Base-by-base conservation (phyloP, 164 flowering plant genomes). In the Vitis cinerea region DNA sequence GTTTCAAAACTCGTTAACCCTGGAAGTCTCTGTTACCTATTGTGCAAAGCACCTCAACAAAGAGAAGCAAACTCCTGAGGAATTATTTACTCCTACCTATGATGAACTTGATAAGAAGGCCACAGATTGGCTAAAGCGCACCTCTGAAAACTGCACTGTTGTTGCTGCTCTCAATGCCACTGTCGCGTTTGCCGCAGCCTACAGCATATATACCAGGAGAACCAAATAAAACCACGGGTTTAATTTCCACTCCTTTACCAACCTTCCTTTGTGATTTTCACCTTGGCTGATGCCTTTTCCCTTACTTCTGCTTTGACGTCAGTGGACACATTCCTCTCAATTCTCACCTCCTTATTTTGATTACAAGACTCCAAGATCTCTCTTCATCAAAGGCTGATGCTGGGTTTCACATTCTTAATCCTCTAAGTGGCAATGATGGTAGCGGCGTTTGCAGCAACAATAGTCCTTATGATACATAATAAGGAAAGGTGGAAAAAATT, bases 181-280 rank as follows among this genome's bases (percentile, higher is more conserved):
- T 0, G 77, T 77, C 1, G 75, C 75, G 23, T 74, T 78, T 58
- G 77, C 80, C 8, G 72, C 77, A 4, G 71, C 75, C 13, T 74
- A 74, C 66, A 78, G 71, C 12, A 67, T 23, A 23, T 23, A 23
- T 78, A 23, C 81, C 80, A 0, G 80, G 80, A 3, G 80, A 77
- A 5, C 50, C 70, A 3, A 13, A 77, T 15, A 2, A 50, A 15
- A 65, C 2, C 16, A 62, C 60, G 0, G 77, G 80, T 37, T 12
- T 58, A 23, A 23, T 23, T 37, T 37, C 7, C 44, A 37, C 70
- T 77, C 47, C 27, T 56, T 2, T 9, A 49, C 8, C 23, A 31
- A 2, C 55, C 72, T 3, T 30, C 56, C 49, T 77, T 72, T 16
- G 2, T 55, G 30, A 54, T 72, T 8, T 77, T 77, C 56, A 63